Base-by-base conservation (phyloP, 257 asterid genomes). In the Salvia miltiorrhiza region DNA sequence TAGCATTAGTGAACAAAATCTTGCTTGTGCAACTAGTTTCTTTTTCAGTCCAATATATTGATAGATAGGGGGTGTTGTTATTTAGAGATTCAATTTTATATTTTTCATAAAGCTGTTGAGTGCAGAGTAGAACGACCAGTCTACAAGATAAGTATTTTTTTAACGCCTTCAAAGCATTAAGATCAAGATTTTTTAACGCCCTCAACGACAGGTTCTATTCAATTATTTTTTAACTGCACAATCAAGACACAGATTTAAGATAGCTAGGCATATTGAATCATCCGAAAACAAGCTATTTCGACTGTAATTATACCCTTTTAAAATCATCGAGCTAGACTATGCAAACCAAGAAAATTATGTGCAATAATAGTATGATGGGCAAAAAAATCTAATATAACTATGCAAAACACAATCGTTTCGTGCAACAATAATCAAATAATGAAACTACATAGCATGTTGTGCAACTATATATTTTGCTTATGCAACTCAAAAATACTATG, bases 181-280 rank as follows among this genome's bases (percentile, higher is more conserved):
- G 5, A 4, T 30, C 35, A 30, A 20, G 19, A 17, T 49, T 71
- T n/a, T 48, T 48, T 24, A 47, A 60, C 48, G 26, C 60, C 73
- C 40, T 21, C 41, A 24, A n/a, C 17, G 72, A 32, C 50, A 9
- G 33, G 20, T 40, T 9, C 7, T 8, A 17, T 58, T 52, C 67
- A 63, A 55, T 67, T 32, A 55, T 28, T 35, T 53, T 2, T 57
- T 70, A 63, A n/a, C 90, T 82, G 83, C 80, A 78, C 71, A 74
- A 69, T 19, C 70, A 59, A 80, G 24, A 55, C 26, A 55, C 9
- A 9, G 33, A 32, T 45, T 40, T 26, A 61, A 40, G 32, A 69
- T 26, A 52, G 68, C 49, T 26, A 19, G 2, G 32, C 45, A 72
- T 4, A 57, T 43, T 19, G 2, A 30, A 39, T 59, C 6, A 30